Base-by-base conservation (phyloP, 352 stramenopile species). In the Poterioochromonas sp. region DNA sequence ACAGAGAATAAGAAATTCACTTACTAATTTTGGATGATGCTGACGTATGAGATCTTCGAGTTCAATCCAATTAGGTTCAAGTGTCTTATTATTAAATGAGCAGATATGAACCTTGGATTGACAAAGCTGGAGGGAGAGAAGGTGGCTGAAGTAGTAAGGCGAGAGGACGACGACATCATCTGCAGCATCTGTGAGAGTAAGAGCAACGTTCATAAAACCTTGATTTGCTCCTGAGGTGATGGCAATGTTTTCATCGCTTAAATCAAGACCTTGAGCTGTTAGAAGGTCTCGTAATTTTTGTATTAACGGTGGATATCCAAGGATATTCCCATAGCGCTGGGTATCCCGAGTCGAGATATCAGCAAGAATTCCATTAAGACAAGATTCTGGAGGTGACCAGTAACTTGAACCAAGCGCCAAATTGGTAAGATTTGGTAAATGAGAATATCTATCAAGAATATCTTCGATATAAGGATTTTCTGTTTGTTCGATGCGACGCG, bases 111-210 rank as follows among this genome's bases (percentile, higher is more conserved):
- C 80, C 26, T 83, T 76, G 0, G 82, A 83, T 73, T 83, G 80
- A 5, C 79, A 80, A 62, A 90, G 86, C 83, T 92, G 87, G 40
- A 92, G 76, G 12, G 85, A 83, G 83, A 90, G 89, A 41, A 90
- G 83, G 82, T 93, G 87, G 82, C 88, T 90, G 78, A 91, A 93
- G 79, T 93, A 93, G 76, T 90, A 93, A 0, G 88, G 88, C 76
- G 76, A 41, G 74, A 90, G 88, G 5, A 92, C 83, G 22, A 90
- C 78, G 20, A 80, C 73, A 32, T n/a, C 84, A 69, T 90, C 84
- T 12, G 79, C 78, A 58, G 86, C 77, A 76, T 85, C 78, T 34
- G 90, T 65, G 5, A 90, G 80, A 29, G 88, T 87, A n/a, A 92
- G 79, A 1, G 87, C 83, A 73, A 85, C 85, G 80, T 91, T 91